A percentile compares a stretch with the other conserved stretches of the same genome.
Conservation (phyloP, 2,329 filamentous ascomycete species). For the Clarireedia sp. region DNA sequence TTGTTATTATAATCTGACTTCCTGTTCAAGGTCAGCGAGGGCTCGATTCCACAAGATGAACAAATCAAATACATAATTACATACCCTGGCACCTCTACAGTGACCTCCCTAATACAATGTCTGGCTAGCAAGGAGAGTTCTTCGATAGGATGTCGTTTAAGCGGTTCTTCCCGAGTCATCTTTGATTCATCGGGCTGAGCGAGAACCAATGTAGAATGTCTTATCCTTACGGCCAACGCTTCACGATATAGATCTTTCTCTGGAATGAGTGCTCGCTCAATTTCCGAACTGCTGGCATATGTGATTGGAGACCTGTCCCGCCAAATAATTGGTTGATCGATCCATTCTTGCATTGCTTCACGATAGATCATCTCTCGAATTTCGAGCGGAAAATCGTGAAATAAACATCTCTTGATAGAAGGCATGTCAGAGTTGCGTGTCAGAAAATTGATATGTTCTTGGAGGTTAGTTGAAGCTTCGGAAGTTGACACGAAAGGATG, state of each 20-base stretch:
- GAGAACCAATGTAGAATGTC: neutral
- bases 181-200: neutral
- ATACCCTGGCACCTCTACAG: neutral
- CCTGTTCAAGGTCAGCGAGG: too few species aligned
- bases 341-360: neutral
- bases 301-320: neutral
- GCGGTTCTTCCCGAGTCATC: neutral
- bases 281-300: neutral
- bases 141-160: neutral
- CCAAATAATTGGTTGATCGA: neutral
- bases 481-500: too few species aligned
- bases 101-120: neutral
- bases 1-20: too few species aligned
- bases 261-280: neutral
- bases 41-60: too few species aligned
- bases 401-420: neutral
- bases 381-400: neutral
- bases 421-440: too few species aligned
- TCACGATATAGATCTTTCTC: neutral
- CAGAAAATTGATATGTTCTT: too few species aligned
- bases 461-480: too few species aligned
- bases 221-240: neutral
- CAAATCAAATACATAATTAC: neutral
- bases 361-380: neutral
- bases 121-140: neutral